Evolutionary conservation across 1,284 basidiomycete genomes (phyloP).

Genomic region (Trichosporon faecale): DNA sequence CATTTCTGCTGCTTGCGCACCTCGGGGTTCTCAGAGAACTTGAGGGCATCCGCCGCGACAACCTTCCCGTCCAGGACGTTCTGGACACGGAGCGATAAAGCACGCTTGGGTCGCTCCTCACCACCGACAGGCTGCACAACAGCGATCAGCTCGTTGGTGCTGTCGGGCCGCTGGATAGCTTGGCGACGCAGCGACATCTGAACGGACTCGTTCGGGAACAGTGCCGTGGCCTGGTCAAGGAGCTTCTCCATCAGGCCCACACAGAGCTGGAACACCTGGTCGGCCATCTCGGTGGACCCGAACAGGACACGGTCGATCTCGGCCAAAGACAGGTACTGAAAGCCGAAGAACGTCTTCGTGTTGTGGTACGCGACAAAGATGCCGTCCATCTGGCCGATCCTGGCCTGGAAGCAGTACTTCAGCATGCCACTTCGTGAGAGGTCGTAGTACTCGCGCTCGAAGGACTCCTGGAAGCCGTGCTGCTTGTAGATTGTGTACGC

Average conservation of each 20-base stretch:
- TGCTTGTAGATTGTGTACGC: constrained; percentile 67
- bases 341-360: constrained; percentile 82
- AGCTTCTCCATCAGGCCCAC: constrained; percentile 71
- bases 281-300: constrained; percentile 63
- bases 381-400: constrained; percentile 97
- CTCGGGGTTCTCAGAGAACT: constrained; percentile 30
- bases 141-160: constrained; percentile 51
- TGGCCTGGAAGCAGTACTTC: constrained; percentile 92
- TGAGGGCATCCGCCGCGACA: constrained; percentile 31
- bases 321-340: constrained; percentile 80
- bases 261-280: constrained; percentile 73
- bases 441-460: constrained; percentile 88
- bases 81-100: constrained; percentile 52
- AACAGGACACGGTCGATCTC: constrained; percentile 86
- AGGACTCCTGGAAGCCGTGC: constrained; percentile 67
- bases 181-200: constrained; percentile 11
- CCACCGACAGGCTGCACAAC: constrained; percentile 60
- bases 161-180: constrained; percentile 24
- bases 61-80: constrained; percentile 49
- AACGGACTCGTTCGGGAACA: constrained; percentile 61
- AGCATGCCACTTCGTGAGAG: constrained; percentile 89
- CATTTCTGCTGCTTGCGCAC: constrained; percentile 32
- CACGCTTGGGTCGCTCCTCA: constrained; percentile 51
- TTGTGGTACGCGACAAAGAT: constrained; percentile 95
- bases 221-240: constrained; percentile 60